Base-by-base conservation (phyloP, 495 filamentous ascomycete species). In the Ascobolus immersus region DNA sequence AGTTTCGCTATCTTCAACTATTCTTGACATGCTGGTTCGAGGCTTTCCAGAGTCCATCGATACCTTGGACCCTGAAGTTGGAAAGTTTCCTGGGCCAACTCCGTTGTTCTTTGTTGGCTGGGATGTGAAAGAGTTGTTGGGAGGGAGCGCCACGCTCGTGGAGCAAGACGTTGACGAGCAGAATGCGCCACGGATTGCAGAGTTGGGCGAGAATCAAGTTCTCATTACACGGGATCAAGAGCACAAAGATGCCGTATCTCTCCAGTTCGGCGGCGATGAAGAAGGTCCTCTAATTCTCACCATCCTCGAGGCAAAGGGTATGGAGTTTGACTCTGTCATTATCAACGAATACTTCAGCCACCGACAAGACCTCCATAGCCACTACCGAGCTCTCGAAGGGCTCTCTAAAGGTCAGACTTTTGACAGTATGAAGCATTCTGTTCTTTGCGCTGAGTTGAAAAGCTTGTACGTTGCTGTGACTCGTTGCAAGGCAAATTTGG, bases 251-350 rank as follows among this genome's bases (percentile, higher is more conserved):
- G 47, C 28, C 2, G 22, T 60, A 2, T 45, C 53, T 17, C 26
- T 21, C 1, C 13, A 47, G 15, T 40, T 60, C n/a, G 47, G 45
- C 5, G 38, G 47, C 11, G 37, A 44, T n/a, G n/a, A n/a, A n/a
- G n/a, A n/a, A n/a, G n/a, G n/a, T n/a, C n/a, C 53, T 0, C 32
- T 60, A 5, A 44, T 59, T 14, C 40, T 58, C 0, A 60, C 58
- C 4, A 52, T 60, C 24, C 40, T 55, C 1, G 41, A 60, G 35
- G 54, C 52, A 21, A 60, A 60, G 26, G 57, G 57, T 5, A 60
- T 60, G 57, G 57, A 60, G 31, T 60, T 60, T 32, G 55, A 60
- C 4, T 57, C 56, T 31, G 54, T 56, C 0, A 33, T 56, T 9
- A 14, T 56, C 1, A 52, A 41, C 27, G 45, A 56, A 26, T 55